Base-by-base conservation (phyloP, 805 yeast species). In the Zygotorulaspora sp. region DNA sequence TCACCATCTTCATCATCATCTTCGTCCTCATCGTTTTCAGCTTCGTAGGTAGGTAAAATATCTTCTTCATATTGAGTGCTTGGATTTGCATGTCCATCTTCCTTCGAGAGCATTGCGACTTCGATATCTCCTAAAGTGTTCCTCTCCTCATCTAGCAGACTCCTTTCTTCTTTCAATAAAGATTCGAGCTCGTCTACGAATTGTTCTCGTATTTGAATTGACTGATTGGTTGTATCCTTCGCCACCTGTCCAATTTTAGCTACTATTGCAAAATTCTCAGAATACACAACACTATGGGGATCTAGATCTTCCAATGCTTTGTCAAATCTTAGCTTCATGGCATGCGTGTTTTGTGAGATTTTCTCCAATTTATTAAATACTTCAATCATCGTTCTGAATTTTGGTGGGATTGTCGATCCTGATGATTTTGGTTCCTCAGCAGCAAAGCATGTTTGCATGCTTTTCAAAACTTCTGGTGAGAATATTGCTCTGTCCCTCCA, bases 401-500 rank as follows among this genome's bases (percentile, higher is more conserved):
- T 62, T 7, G 68, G 61, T 12, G 69, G 67, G 8, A 60, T 38
- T 2, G 47, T 43, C n/a, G 50, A 59, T 7, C 25, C 62, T 15
- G 49, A 44, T 6, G 48, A 31, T 3, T 45, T 31, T 12, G 43
- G 23, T 22, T 44, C 51, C 19, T 44, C 46, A 6, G 50, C 26
- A 41, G 44, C 40, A 24, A 58, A 37, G 19, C 44, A 41, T 6
- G 44, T 36, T 16, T 58, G 61, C 13, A 71, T 56, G 8, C 50
- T 52, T 11, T 45, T 32, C 34, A 68, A 48, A 5, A 59, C 65
- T 2, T 50, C 52, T 4, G 55, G 48, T 4, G 58, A 34, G 43
- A 80, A 79, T 0, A 81, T 72, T n/a, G 56, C 58, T 35, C 89
- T 63, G 49, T 77, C 77, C 26, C 68, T 67, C 87, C 87, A 81